phyloP scores from a whole-genome alignment of 805 yeast species.

The Torulaspora indica region DNA sequence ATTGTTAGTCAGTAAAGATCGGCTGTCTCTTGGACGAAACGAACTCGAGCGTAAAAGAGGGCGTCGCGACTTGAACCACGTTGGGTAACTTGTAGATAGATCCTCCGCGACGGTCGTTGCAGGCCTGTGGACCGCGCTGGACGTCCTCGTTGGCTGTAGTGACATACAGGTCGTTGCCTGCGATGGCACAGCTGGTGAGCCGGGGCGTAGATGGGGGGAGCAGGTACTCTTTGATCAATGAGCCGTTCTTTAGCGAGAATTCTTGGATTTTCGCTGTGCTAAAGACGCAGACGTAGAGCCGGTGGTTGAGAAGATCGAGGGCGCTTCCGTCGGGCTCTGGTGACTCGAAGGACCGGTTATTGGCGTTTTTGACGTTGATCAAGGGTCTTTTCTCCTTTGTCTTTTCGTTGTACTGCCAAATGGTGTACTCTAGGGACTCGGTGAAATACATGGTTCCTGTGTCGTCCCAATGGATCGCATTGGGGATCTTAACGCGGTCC shows the following conservation, averaged over 20 bases:
- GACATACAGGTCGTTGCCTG: conserved; percentile 58
- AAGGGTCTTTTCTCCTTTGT: conserved; percentile 34
- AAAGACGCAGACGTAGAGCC: conserved; percentile 65
- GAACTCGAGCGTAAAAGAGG: conserved; percentile 3
- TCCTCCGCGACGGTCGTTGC: conserved; percentile 55
- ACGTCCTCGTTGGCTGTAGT: conserved; percentile 58
- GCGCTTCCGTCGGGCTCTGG: conserved; percentile 83
- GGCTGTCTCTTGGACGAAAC: conserved; percentile 13
- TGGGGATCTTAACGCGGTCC: conserved; percentile 52
- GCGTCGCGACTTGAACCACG: conserved; percentile 7
- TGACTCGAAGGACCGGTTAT: conserved; percentile 23
- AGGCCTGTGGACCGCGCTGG: conserved; percentile 30
- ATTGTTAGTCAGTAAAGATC: not conserved
- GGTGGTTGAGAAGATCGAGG: conserved; percentile 46
- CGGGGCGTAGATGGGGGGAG: conserved; percentile 57
- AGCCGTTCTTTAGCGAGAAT: conserved; percentile 43
- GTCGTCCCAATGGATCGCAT: conserved; percentile 61
- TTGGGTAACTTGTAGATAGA: conserved; percentile 43
- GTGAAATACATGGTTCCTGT: conserved; percentile 47
- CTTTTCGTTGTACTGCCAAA: conserved; percentile 44
- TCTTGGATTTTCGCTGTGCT: conserved; percentile 54
- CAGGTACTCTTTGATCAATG: conserved; percentile 45
- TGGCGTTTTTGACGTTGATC: conserved; percentile 36
- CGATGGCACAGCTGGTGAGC: conserved; percentile 69
- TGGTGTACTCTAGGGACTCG: conserved; percentile 45